Evolutionary conservation across 768 basidiomycete species (phyloP), one percentile per base, ranked within the genome.

Genomic region (Xerocomellus amylosporus): DNA sequence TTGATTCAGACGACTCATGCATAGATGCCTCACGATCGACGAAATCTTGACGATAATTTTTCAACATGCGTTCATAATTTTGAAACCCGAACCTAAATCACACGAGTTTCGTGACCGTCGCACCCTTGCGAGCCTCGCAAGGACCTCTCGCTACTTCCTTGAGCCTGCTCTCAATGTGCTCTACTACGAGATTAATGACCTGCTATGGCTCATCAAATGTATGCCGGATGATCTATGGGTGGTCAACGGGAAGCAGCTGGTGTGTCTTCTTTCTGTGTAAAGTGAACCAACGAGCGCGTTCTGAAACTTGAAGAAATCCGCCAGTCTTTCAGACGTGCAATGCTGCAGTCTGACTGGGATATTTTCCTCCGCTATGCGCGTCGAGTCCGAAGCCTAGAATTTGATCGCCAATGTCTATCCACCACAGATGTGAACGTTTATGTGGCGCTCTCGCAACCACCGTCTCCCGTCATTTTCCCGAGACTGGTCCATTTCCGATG

Each of bases 1-100:
- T 46, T 55, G 15, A 45, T 49, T 58, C 30, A 8, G 31, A 53
- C 54, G 53, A 61, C 64, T 61, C 60, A 69, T 71, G 68, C 68
- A 69, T 61, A 67, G 51, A 71, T 71, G 70, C 48, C 59, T 69
- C 55, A 51, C 51, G 50, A 69, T 69, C 67, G 59, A 69, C 63
- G 68, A 69, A 58, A 70, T 69, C 59, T n/a, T 69, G 45, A 69
- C 60, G 43, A 67, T 63, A 3, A 61, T 69, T 55, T 69, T 71
- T 53, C 69, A 59, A 56, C 62, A 64, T 64, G 64, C 66, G 7
- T 65, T 66, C 43, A 53, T 64, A 19, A 60, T 64, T 51, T 53
- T 45, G 63, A 67, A 68, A 46, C 65, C 65, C 13, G 65, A 65
- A 31, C 66, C 63, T 40, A 67, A 61, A 19, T 67, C 60, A 49